A percentile compares a stretch with the other conserved stretches of the same genome.
These are phyloP conservation scores for Nicotiana attenuata DNA, from an alignment of 257 asterid species.

Conservation along the genomic window DNA sequence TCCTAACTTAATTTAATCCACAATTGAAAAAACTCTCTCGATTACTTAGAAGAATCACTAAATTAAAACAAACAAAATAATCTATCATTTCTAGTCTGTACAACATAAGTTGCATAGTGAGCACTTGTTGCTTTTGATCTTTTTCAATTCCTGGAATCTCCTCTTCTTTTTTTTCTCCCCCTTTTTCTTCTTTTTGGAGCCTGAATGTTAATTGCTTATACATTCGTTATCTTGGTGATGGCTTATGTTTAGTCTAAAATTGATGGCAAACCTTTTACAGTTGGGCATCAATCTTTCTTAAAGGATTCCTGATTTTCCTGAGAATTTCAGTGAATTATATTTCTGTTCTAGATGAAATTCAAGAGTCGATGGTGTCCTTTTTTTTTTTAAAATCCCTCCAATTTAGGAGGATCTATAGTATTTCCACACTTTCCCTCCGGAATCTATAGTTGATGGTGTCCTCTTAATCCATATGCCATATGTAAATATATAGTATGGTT, in stretches of 20 bases:
- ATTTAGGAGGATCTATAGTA: too few species aligned
- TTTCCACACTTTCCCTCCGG: too few species aligned
- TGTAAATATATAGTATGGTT: neutral
- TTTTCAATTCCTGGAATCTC: neutral
- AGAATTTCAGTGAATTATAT: neutral
- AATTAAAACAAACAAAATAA: too few species aligned
- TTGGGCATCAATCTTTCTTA: neutral
- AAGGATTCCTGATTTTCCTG: neutral
- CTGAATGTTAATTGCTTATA: neutral
- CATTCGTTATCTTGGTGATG: neutral
- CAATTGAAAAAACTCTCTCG: too few species aligned
- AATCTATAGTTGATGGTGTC: too few species aligned
- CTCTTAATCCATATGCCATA: too few species aligned
- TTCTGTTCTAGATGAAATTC: neutral
- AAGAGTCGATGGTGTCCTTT: neutral
- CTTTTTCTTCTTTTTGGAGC: neutral
- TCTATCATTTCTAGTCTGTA: too few species aligned
- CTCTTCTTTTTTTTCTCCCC: neutral
- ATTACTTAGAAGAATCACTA: too few species aligned
- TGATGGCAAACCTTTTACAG: neutral
- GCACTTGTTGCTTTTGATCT: too few species aligned
- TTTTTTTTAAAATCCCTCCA: too few species aligned
- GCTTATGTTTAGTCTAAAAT: neutral
- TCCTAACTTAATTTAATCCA: too few species aligned
- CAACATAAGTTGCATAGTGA: too few species aligned